Evolutionary conservation across 192 early-diverging fungal species (phyloP), one percentile per base, ranked within the genome.

Genomic region (Coemansia sp.): DNA sequence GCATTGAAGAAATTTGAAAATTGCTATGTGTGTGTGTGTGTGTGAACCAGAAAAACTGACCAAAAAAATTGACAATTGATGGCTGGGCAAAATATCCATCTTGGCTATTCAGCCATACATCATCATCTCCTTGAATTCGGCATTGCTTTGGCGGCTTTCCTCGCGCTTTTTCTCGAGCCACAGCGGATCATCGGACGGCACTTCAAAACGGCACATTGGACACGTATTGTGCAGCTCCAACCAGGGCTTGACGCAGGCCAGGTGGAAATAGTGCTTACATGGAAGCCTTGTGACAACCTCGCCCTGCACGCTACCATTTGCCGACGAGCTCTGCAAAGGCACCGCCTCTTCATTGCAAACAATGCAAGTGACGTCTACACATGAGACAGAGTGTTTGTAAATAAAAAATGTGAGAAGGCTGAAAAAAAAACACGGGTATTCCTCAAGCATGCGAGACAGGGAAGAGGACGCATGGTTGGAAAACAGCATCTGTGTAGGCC

Each of bases 201-300:
- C 65, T 40, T 67, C 64, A 23, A 40, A 32, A 25, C 72, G 60
- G 51, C 72, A 76, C 64, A 76, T 68, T 0, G 72, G 72, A 20
- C 72, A 76, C 5, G 72, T 76, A 55, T 76, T 76, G 58, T 76
- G 72, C 50, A 76, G 53, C 57, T 67, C 72, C 22, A 76, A 58
- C 72, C 72, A 76, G 11, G 64, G 65, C 46, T 58, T 60, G 30
- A 76, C 50, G 44, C 72, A 76, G 10, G 49, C 44, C 6, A 42
- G 41, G 25, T 76, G 65, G 28, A 54, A 76, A 34, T 58, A 51
- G 33, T 76, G 72, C 28, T 45, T 54, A 51, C 72, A 76, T 1
- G 65, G 72, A 35, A 68, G 50, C 9, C 46, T 22, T 8, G 66
- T 76, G 22, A 64, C 54, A 29, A 40, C 18, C 13, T 64, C 47